These are phyloP conservation scores for Neurospora cerealis DNA, from an alignment of 495 filamentous ascomycete species.

Conservation along the genomic window DNA sequence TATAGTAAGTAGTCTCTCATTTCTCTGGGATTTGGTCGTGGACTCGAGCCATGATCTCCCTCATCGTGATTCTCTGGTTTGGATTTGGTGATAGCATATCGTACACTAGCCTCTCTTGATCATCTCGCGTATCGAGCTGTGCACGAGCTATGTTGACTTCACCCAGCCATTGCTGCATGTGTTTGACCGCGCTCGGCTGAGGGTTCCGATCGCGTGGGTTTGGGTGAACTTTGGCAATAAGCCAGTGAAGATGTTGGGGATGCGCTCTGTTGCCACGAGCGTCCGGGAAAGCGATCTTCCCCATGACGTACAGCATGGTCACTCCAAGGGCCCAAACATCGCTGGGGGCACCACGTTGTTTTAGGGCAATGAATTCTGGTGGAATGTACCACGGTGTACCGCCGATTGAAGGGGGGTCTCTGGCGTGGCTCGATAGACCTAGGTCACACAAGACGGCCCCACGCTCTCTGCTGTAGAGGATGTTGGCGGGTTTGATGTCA, in stretches of 20 bases:
- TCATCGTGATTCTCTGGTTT: conserved; percentile 31
- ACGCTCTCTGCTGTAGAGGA: conserved; percentile 40
- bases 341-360: conserved; percentile 34
- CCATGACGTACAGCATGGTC: conserved; percentile 39
- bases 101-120: conserved; percentile 30
- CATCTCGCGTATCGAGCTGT: conserved; percentile 26
- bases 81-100: conserved; percentile 39
- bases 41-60: conserved; percentile 26
- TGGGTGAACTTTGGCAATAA: conserved; percentile 27
- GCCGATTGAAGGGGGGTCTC: conserved; percentile 29
- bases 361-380: conserved; percentile 38
- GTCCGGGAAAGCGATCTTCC: conserved; percentile 37
- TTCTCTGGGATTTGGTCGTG: conserved; percentile 16
- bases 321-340: conserved; percentile 43
- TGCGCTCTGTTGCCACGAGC: conserved; percentile 30
- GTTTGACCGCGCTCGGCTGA: conserved; percentile 24
- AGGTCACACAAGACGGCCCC: conserved; percentile 42
- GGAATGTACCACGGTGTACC: conserved; percentile 43
- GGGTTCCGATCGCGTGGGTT: conserved; percentile 21
- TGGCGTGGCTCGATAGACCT: conserved; percentile 31
- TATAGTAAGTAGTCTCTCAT: neutral
- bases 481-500: conserved; percentile 44
- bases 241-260: conserved; percentile 36
- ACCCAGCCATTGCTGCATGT: conserved; percentile 38
- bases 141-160: conserved; percentile 31